Evolutionary conservation across 1,284 basidiomycete genomes (phyloP), one percentile per base, ranked within the genome.

Genomic region (Chalciporus sp.): DNA sequence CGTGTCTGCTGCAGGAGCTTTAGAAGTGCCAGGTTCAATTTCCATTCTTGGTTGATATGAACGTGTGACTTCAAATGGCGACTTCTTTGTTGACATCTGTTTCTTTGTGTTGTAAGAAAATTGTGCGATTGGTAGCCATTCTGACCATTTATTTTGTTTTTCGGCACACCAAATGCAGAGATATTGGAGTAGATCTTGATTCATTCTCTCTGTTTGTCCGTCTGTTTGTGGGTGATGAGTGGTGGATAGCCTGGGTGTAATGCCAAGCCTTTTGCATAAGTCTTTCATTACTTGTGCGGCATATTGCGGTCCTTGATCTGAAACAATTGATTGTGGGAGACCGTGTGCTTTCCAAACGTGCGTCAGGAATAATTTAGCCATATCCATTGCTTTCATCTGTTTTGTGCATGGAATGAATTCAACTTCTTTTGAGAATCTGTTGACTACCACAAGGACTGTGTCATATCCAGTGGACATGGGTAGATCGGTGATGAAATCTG

Each of bases 141-240:
- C n/a, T n/a, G n/a, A n/a, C n/a, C n/a, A n/a, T n/a, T n/a, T n/a
- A n/a, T n/a, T n/a, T n/a, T n/a, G n/a, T n/a, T n/a, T n/a, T n/a
- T n/a, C n/a, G n/a, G n/a, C n/a, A n/a, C n/a, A n/a, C n/a, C n/a
- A n/a, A n/a, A n/a, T n/a, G n/a, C n/a, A n/a, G n/a, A n/a, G n/a
- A n/a, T n/a, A n/a, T n/a, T n/a, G n/a, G n/a, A n/a, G n/a, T n/a
- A n/a, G n/a, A n/a, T n/a, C n/a, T n/a, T n/a, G n/a, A n/a, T n/a
- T n/a, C n/a, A n/a, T n/a, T n/a, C n/a, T n/a, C n/a, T n/a, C n/a
- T n/a, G n/a, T n/a, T n/a, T n/a, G n/a, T n/a, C n/a, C n/a, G n/a
- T n/a, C n/a, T n/a, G n/a, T n/a, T n/a, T 69, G 59, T 1, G 63
- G 63, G 44, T 67, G 61, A 26, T 27, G 40, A 1, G 43, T 20